A percentile compares a stretch with the other conserved stretches of the same genome.
Evolutionary conservation across 2,329 filamentous ascomycete species (phyloP).

Genomic region (Fusarium luffae): DNA sequence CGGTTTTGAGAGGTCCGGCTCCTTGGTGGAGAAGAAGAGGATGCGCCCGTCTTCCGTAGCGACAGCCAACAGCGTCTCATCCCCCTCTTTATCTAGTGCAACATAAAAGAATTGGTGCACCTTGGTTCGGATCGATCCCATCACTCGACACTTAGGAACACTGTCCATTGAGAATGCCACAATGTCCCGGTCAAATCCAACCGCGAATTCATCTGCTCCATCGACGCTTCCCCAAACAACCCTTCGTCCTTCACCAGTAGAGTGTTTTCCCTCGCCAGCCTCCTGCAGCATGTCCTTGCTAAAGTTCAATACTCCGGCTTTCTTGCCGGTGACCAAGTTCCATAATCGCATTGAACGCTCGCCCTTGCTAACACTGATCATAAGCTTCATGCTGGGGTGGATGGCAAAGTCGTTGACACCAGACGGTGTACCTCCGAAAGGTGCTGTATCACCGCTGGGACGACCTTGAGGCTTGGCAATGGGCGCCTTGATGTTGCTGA

Average conservation of each 20-base stretch:
- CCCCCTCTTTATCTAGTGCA: conserved; percentile 56
- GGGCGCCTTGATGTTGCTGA: conserved; percentile 90
- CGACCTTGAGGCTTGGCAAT: conserved; percentile 82
- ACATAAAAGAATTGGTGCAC: conserved; percentile 85
- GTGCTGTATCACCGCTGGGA: conserved; percentile 90
- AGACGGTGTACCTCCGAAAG: conserved; percentile 80
- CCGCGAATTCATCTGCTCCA: conserved; percentile 82
- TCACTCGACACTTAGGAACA: conserved; percentile 78
- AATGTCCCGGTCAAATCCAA: conserved; percentile 87
- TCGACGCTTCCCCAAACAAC: conserved; percentile 83
- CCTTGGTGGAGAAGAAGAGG: conserved; percentile 80
- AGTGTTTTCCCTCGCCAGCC: conserved; percentile 79
- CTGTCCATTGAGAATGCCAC: conserved; percentile 91
- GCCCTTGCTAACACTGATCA: conserved; percentile 90
- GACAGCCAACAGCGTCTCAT: conserved; percentile 71
- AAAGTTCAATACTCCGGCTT: conserved; percentile 92
- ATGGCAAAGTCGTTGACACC: conserved; percentile 96
- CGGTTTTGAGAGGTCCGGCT: conserved; percentile 56
- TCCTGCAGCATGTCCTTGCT: conserved; percentile 76
- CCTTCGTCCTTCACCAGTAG: conserved; percentile 82
- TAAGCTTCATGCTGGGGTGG: conserved; percentile 95
- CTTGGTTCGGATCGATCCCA: conserved; percentile 77
- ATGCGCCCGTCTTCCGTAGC: conserved; percentile 93
- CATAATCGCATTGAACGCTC: conserved; percentile 93
- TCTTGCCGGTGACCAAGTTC: conserved; percentile 97